These are phyloP conservation scores for Xylaria intraflava DNA, from an alignment of 495 filamentous ascomycete genomes.

Conservation along the genomic window DNA sequence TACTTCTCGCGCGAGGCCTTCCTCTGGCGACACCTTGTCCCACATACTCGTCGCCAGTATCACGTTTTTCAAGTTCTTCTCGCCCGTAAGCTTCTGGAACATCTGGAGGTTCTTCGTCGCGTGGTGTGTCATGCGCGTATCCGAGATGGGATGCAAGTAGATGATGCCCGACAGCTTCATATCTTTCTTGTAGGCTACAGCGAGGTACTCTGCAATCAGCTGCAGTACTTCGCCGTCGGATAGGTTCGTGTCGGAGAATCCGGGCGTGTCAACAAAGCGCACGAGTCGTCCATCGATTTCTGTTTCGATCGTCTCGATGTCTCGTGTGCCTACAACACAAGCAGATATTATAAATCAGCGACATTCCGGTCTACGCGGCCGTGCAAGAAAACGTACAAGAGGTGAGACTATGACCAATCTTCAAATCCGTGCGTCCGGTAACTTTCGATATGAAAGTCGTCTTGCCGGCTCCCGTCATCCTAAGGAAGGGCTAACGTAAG, in stretches of 20 bases:
- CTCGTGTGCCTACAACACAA: constrained; percentile 14
- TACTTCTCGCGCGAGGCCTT: constrained; percentile 27
- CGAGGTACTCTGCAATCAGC: constrained; percentile 32
- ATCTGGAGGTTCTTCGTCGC: constrained; percentile 37
- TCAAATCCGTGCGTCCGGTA: constrained; percentile 16
- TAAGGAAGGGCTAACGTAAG: background rate
- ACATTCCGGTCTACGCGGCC: background rate
- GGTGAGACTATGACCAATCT: constrained; percentile 23
- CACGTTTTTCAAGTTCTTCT: constrained; percentile 33
- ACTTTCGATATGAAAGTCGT: constrained; percentile 37
- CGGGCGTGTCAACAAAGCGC: constrained; percentile 37
- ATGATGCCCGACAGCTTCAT: constrained; percentile 30
- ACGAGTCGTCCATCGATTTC: constrained; percentile 17
- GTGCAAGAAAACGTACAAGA: constrained; percentile 22
- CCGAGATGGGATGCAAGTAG: constrained; percentile 43
- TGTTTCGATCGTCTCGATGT: constrained; percentile 18
- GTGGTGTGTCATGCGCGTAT: constrained; percentile 34
- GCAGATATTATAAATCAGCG: constrained; percentile 1
- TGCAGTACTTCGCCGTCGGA: constrained; percentile 35
- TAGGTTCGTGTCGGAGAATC: constrained; percentile 38
- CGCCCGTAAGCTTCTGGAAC: constrained; percentile 42
- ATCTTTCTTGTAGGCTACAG: constrained; percentile 10
- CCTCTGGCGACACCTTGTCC: constrained; percentile 26
- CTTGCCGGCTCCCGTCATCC: constrained; percentile 37
- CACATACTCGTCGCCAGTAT: constrained; percentile 40